Conservation (phyloP, 208 protist species). For the Leishmania mexicana region DNA sequence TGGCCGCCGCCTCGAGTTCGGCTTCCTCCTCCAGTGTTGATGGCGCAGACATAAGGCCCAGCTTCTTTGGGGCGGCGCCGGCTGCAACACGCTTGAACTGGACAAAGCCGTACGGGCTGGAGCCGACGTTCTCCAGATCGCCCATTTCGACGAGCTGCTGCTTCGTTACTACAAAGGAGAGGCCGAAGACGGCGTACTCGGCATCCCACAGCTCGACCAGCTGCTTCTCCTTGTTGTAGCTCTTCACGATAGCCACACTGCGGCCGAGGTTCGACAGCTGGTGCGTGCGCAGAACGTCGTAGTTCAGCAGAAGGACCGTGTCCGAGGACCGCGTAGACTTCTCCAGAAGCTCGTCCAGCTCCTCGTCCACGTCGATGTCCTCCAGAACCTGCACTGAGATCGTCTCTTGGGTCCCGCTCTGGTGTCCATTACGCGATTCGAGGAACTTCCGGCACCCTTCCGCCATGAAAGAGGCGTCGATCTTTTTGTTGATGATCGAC, state of each 20-base stretch:
- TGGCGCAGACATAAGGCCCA: slow-evolving; percentile 51
- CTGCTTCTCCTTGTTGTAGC: slow-evolving; percentile 69
- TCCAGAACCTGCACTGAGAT: slow-evolving; percentile 75
- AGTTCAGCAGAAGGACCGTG: slow-evolving; percentile 82
- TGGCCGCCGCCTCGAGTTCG: slow-evolving; percentile 30
- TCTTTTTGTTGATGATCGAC: slow-evolving; percentile 85
- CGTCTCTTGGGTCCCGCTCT: slow-evolving; percentile 14
- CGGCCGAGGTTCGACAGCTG: slow-evolving; percentile 59
- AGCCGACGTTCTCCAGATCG: slow-evolving; percentile 76
- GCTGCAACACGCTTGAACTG: slow-evolving; percentile 45
- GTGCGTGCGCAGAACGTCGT: slow-evolving; percentile 71
- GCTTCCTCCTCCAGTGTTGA: slow-evolving; percentile 52
- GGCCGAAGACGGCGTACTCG: slow-evolving; percentile 85
- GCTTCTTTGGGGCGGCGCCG: slow-evolving; percentile 25
- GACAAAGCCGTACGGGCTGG: slow-evolving; percentile 79
- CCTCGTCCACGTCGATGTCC: slow-evolving; percentile 73
- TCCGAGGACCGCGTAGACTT: slow-evolving; percentile 60
- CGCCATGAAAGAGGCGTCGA: slow-evolving; percentile 79
- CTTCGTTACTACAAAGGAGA: slow-evolving; percentile 56
- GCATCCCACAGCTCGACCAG: slow-evolving; percentile 81
- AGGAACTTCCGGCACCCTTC: slow-evolving; percentile 83
- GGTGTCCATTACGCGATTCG: slow-evolving; percentile 57
- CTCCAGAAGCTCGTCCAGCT: slow-evolving; percentile 63
- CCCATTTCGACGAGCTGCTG: slow-evolving; percentile 75
- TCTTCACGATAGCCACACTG: slow-evolving; percentile 76